Conservation (phyloP, 2,329 filamentous ascomycete species). For the Dissoconium aciculare region DNA sequence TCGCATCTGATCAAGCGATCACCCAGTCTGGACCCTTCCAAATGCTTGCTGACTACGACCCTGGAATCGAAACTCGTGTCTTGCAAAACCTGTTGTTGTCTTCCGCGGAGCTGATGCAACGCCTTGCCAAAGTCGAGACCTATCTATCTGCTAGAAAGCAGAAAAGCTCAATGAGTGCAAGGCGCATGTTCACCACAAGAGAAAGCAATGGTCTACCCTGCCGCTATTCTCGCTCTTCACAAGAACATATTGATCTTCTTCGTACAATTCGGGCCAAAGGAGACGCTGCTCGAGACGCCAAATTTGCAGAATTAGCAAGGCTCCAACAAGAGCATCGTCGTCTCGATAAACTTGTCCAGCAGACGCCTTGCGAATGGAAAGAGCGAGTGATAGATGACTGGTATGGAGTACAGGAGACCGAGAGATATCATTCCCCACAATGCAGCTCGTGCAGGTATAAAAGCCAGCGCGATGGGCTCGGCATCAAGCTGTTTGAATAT, state of each 20-base stretch:
- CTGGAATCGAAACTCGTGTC: constrained; percentile 35
- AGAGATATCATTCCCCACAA: constrained; percentile 25
- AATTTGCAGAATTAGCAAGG: constrained; percentile 27
- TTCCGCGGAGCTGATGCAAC: constrained; percentile 32
- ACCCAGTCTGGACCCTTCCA: constrained; percentile 26
- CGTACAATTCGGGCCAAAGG: constrained; percentile 25
- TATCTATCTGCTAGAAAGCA: constrained; percentile 32
- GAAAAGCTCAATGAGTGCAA: constrained; percentile 27
- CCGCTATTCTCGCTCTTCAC: constrained; percentile 29
- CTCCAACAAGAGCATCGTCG: constrained; percentile 26
- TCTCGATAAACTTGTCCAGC: constrained; percentile 14
- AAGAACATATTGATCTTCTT: constrained; percentile 14
- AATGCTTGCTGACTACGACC: constrained; percentile 37
- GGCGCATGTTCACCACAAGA: constrained; percentile 30
- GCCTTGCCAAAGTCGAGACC: constrained; percentile 35
- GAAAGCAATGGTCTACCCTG: constrained; percentile 27
- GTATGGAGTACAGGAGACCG: constrained; percentile 19
- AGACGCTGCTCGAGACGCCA: constrained; percentile 17
- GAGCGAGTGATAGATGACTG: constrained; percentile 8
- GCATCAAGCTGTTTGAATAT: constrained; percentile 36
- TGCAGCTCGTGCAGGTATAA: constrained; percentile 33
- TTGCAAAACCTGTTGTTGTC: constrained; percentile 43
- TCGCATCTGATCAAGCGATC: constrained; percentile 38
- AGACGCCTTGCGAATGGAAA: constrained; percentile 4
- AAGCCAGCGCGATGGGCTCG: constrained; percentile 25